Evolutionary conservation across 495 filamentous ascomycete species (phyloP).

Genomic region (Aspergillus steynii): DNA sequence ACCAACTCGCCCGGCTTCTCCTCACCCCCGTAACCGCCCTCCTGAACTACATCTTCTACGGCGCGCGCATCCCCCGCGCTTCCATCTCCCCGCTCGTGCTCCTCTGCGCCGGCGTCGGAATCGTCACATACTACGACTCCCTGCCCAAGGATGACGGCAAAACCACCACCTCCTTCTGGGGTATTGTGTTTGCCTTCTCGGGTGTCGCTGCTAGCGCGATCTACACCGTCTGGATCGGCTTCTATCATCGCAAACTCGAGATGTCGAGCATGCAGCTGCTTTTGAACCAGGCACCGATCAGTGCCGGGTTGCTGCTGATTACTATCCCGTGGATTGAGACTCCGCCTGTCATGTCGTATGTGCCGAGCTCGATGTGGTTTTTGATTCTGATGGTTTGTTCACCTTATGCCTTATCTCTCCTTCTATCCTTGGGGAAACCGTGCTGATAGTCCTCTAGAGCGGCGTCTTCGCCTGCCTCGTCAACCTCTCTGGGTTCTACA

Average conservation of each 20-base stretch:
- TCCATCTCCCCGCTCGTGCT: constrained; percentile 53
- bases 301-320: constrained; percentile 62
- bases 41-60: constrained; percentile 67
- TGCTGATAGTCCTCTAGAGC: constrained; percentile 13
- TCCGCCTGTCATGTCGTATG: constrained; percentile 49
- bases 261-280: constrained; percentile 73
- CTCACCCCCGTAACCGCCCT: constrained; percentile 68
- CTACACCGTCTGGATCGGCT: constrained; percentile 70
- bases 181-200: constrained; percentile 63
- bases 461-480: constrained; percentile 66
- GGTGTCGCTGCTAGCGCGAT: constrained; percentile 66
- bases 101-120: constrained; percentile 65
- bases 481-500: constrained; percentile 75
- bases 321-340: constrained; percentile 66
- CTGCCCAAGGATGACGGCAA: constrained; percentile 43
- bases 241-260: constrained; percentile 64
- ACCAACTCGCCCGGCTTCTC: constrained; percentile 71
- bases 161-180: constrained; percentile 51
- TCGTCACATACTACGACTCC: constrained; percentile 73
- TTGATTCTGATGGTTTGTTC: constrained; percentile 39
- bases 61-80: constrained; percentile 54
- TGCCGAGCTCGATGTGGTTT: constrained; percentile 39
- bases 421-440: background rate
- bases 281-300: constrained; percentile 69
- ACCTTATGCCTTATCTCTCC: constrained; percentile 4